Base-by-base conservation (phyloP, 441 rosid species). In the Croton setiger region DNA sequence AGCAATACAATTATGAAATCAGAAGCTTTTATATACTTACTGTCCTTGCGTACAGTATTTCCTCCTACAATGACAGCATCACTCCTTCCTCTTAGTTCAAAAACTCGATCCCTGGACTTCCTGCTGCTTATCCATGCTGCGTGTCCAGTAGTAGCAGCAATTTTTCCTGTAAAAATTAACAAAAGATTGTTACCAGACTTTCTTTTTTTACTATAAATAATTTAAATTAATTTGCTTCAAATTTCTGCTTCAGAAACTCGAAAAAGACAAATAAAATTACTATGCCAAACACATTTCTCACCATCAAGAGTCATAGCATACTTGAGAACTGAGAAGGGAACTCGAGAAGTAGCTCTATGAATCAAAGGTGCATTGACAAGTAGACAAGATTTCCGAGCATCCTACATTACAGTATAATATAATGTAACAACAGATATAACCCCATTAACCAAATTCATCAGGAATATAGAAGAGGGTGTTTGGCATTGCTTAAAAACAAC, bases 231-330 rank as follows among this genome's bases (percentile, higher is more conserved):
- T 52, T 37, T 33, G 49, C 49, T 69, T 35, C 35, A 60, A n/a
- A n/a, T 21, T 45, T 39, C 49, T 39, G 35, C 4, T 17, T 48
- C 7, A 15, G 6, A 41, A 44, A 20, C 18, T 49, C 36, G 14
- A 1, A 37, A 62, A 21, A 63, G 66, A 33, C 20, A 44, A 35
- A 64, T 0, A n/a, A 68, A 51, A 53, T 6, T 17, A 27, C 59
- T 43, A 58, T 36, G 20, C 37, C 49, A 27, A 63, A 35, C 56
- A 69, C 58, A 48, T 62, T 64, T 58, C 86, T 81, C 78, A 93
- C 97, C 98, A 72, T 94, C 97, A 74, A 91, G 91, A 59, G 97
- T 90, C 91, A 94, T 94, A 35, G 98, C 98, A 79, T 94, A 94
- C 86, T 94, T 94, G 54, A 94, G 88, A 74, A 88, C 81, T 58